A percentile compares a stretch with the other conserved stretches of the same genome.
phyloP scores from a whole-genome alignment of 2,329 filamentous ascomycete genomes.

The Peltaster fructicola region DNA sequence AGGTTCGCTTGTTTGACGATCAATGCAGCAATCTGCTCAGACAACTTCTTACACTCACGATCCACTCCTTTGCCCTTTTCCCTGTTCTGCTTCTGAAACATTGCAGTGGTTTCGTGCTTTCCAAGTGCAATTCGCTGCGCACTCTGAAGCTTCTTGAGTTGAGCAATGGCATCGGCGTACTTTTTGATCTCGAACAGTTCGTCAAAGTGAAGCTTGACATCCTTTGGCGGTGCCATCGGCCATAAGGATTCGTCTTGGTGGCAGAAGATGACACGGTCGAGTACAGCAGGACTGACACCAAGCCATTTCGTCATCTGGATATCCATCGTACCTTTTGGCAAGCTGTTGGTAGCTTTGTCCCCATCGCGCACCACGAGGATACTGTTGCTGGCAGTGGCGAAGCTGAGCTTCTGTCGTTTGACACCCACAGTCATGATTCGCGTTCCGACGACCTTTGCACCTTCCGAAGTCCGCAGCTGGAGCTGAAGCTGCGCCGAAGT shows the following conservation, averaged over 20 bases:
- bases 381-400: slow-evolving; percentile 73
- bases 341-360: slow-evolving; percentile 62
- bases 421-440: slow-evolving; percentile 73
- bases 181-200: slow-evolving; percentile 95
- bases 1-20: slow-evolving; percentile 41
- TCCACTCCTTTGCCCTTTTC: no score
- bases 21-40: slow-evolving; percentile 47
- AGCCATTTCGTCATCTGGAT: slow-evolving; percentile 69
- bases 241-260: slow-evolving; percentile 96
- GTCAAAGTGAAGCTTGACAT: slow-evolving; percentile 85
- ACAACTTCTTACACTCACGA: slow-evolving; percentile 42
- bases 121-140: no score
- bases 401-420: slow-evolving; percentile 57
- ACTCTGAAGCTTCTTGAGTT: slow-evolving; percentile 64
- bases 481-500: slow-evolving; percentile 84
- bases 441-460: slow-evolving; percentile 64
- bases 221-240: slow-evolving; percentile 78
- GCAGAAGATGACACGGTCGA: slow-evolving; percentile 94
- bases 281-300: slow-evolving; percentile 74
- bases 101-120: no score
- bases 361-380: slow-evolving; percentile 62
- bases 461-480: slow-evolving; percentile 62
- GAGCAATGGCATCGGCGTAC: slow-evolving; percentile 94
- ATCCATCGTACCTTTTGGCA: slow-evolving; percentile 65
- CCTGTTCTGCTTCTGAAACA: no score